Evolutionary conservation across 1,284 basidiomycete genomes (phyloP).

Genomic region (Pterulicium gracile): DNA sequence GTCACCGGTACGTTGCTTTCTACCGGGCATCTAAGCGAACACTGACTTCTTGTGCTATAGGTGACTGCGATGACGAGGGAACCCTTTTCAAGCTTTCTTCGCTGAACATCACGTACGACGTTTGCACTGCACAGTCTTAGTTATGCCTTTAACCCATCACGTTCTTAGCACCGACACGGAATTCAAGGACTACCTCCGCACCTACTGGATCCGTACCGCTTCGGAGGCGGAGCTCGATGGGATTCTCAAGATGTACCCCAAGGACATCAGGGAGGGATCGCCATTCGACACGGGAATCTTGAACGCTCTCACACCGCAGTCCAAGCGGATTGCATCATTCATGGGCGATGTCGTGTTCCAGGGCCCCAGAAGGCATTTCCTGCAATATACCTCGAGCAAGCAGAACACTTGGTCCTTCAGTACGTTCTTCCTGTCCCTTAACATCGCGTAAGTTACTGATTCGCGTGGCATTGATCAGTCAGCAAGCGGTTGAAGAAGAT

Average conservation of each 20-base stretch:
- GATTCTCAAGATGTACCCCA: slow-evolving; percentile 29
- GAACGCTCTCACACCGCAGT: slow-evolving; percentile 37
- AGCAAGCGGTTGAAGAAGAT: slow-evolving; percentile 31
- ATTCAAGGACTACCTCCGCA: slow-evolving; percentile 24
- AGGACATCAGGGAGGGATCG: slow-evolving; percentile 33
- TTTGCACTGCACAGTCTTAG: not conserved
- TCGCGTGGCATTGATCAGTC: not conserved
- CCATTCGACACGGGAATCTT: slow-evolving; percentile 36
- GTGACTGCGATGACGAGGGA: slow-evolving; percentile 44
- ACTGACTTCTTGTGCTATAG: slow-evolving; percentile 10
- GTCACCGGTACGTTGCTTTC: slow-evolving; percentile 17
- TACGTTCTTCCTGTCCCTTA: slow-evolving; percentile 15
- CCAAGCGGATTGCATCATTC: slow-evolving; percentile 41
- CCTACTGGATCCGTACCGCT: slow-evolving; percentile 21
- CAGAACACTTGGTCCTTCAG: slow-evolving; percentile 39
- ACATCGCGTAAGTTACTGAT: not conserved
- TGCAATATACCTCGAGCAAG: slow-evolving; percentile 27
- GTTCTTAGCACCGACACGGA: slow-evolving; percentile 23
- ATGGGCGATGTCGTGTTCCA: slow-evolving; percentile 45
- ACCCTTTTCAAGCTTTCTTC: slow-evolving; percentile 35
- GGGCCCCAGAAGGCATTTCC: slow-evolving; percentile 39
- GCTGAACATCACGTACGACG: slow-evolving; percentile 29
- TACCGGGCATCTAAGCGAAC: not conserved
- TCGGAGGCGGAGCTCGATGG: slow-evolving; percentile 18
- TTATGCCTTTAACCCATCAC: slow-evolving; percentile 2